These are phyloP conservation scores for Podosphaera fusca DNA, from an alignment of 2,329 filamentous ascomycete species.

Conservation along the genomic window DNA sequence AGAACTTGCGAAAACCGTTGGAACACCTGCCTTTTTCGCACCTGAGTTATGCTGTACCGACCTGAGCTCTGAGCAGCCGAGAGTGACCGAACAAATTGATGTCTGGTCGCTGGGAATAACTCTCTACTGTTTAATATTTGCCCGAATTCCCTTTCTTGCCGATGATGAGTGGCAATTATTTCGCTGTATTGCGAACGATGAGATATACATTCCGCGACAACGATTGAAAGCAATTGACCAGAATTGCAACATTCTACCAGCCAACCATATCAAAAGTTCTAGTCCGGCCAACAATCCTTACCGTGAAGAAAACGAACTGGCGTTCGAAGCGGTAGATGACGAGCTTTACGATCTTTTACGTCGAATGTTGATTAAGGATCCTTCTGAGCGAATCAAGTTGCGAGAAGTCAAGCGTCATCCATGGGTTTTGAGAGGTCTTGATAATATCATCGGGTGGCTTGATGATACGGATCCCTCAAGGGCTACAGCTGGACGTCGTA, in stretches of 20 bases:
- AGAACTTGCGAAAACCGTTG: conserved; percentile 93
- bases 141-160: conserved; percentile 77
- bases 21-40: conserved; percentile 91
- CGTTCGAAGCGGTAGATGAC: conserved; percentile 70
- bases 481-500: conserved; percentile 57
- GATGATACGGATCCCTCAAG: conserved; percentile 75
- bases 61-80: conserved; percentile 41
- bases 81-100: conserved; percentile 80
- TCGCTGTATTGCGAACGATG: conserved; percentile 70
- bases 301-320: conserved; percentile 53
- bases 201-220: conserved; percentile 68
- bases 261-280: conserved; percentile 29
- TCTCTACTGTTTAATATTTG: conserved; percentile 84
- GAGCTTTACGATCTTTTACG: conserved; percentile 55
- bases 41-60: conserved; percentile 90
- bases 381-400: conserved; percentile 66
- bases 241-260: conserved; percentile 29
- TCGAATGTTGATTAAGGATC: conserved; percentile 71
- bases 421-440: conserved; percentile 65
- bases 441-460: conserved; percentile 60
- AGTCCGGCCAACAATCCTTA: conserved; percentile 32
- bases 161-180: conserved; percentile 87
- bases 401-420: conserved; percentile 83
- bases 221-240: conserved; percentile 57
- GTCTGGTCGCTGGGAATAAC: conserved; percentile 95